phyloP scores from a whole-genome alignment of 345 rosid genomes.

The Murraya paniculata region DNA sequence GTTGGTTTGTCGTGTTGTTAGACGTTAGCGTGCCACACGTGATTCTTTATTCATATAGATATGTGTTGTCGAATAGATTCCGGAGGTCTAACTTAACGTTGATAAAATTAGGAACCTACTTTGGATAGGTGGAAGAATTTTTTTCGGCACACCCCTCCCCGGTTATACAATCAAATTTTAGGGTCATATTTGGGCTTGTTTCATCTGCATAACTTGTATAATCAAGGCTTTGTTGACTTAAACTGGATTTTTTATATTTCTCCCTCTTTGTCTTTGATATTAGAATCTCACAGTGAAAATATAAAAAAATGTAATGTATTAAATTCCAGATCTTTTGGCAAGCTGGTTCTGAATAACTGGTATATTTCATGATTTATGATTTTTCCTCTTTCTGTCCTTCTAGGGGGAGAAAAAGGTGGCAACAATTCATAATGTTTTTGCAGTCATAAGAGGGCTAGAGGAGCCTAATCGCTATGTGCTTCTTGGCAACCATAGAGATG shows the following conservation, averaged over 20 bases:
- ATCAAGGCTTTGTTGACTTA: background rate
- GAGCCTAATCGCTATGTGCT: constrained; percentile 85
- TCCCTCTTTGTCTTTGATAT: background rate
- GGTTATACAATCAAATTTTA: background rate
- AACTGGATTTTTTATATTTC: background rate
- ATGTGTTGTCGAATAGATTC: background rate
- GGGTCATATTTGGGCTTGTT: background rate
- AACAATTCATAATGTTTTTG: constrained; percentile 63
- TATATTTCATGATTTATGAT: constrained; percentile 16
- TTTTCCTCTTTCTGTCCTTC: background rate
- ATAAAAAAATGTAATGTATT: too few relatives aligned
- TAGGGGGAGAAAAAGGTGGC: constrained; percentile 76
- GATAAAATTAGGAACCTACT: background rate
- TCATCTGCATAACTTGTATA: background rate
- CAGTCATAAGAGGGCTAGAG: constrained; percentile 64
- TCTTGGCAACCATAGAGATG: constrained; percentile 92
- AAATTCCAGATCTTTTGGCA: background rate
- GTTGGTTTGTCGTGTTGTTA: constrained; percentile 12
- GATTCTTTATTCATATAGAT: background rate
- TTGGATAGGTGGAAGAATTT: background rate
- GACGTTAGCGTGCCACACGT: background rate
- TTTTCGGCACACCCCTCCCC: background rate
- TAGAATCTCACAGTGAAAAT: too few relatives aligned
- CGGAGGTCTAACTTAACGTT: background rate
- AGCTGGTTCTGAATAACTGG: background rate